phyloP scores from a whole-genome alignment of 2,329 filamentous ascomycete genomes.

The Fusarium proliferatum region DNA sequence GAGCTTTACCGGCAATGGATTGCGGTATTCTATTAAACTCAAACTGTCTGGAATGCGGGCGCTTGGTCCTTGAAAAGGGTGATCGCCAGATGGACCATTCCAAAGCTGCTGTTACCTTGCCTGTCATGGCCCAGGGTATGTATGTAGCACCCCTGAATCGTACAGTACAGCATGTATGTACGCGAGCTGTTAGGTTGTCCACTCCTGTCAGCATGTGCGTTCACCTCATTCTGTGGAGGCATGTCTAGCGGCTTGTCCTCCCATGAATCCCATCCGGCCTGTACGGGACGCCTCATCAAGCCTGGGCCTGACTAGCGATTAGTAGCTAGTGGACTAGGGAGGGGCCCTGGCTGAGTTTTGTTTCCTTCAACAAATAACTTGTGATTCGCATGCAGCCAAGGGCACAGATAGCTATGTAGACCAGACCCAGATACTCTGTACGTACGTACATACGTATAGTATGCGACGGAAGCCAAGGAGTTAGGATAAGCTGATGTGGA shows the following conservation, averaged over 20 bases:
- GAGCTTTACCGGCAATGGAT: background rate
- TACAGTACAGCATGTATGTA: constrained; percentile 14
- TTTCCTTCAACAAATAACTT: constrained; percentile 15
- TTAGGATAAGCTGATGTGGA: constrained; percentile 32
- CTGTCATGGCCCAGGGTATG: constrained; percentile 12
- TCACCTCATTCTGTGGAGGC: background rate
- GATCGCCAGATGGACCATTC: constrained; percentile 20
- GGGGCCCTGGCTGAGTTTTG: constrained; percentile 16
- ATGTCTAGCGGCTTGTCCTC: constrained; percentile 22
- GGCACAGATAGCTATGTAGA: background rate
- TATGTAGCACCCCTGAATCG: constrained; percentile 32
- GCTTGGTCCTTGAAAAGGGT: constrained; percentile 5
- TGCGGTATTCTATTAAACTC: constrained; percentile 13
- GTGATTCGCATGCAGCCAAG: constrained; percentile 16
- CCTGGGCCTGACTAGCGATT: constrained; percentile 8
- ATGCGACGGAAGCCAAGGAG: constrained; percentile 14
- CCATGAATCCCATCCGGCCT: constrained; percentile 1
- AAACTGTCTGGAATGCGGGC: constrained; percentile 21
- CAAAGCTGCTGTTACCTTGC: constrained; percentile 6
- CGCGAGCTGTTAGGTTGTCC: constrained; percentile 1
- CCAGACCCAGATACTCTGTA: background rate
- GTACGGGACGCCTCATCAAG: constrained; percentile 27
- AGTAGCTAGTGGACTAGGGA: background rate
- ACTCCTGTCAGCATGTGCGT: constrained; percentile 29
- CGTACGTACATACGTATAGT: background rate